A percentile compares a stretch with the other conserved stretches of the same genome.
These are phyloP conservation scores for Chlamydomonas reinhardtii DNA, from an alignment of 163 green algal species.

Conservation along the genomic window DNA sequence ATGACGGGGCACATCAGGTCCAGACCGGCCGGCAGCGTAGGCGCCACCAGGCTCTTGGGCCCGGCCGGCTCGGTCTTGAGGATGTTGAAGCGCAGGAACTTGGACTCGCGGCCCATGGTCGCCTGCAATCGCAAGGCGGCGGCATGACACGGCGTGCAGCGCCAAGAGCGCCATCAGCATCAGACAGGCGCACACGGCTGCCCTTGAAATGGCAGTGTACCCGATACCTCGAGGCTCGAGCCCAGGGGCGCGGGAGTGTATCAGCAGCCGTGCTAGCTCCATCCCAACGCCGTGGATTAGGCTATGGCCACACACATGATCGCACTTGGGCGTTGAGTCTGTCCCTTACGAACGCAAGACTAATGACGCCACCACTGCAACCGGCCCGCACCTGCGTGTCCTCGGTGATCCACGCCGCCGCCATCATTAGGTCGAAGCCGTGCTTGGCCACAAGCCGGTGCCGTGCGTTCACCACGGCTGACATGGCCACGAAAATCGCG, in stretches of 20 bases:
- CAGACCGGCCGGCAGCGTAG: neutral
- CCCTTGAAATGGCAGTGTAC: too few species aligned
- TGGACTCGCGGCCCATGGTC: conserved; percentile 59
- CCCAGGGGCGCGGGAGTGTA: too few species aligned
- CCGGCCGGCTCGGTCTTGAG: conserved; percentile 42
- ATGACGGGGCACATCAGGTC: neutral
- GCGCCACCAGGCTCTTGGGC: conserved; percentile 22
- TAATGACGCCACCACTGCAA: too few species aligned
- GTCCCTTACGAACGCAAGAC: too few species aligned
- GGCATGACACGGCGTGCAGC: too few species aligned
- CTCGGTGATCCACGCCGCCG: conserved; percentile 58
- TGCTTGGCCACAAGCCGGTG: conserved; percentile 49
- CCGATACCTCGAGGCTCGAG: too few species aligned
- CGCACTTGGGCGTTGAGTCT: too few species aligned
- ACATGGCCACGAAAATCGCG: conserved; percentile 61
- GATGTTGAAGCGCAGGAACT: conserved; percentile 65
- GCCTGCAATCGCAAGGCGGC: neutral
- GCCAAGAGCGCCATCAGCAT: too few species aligned
- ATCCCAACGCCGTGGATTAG: too few species aligned
- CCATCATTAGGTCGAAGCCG: conserved; percentile 57
- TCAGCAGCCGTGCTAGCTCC: too few species aligned
- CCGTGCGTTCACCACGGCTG: conserved; percentile 53
- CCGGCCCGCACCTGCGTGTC: conserved; percentile 40
- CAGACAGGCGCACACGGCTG: too few species aligned
- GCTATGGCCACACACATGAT: too few species aligned